Evolutionary conservation across 495 filamentous ascomycete genomes (phyloP).

Genomic region (Aspergillus ostianus): DNA sequence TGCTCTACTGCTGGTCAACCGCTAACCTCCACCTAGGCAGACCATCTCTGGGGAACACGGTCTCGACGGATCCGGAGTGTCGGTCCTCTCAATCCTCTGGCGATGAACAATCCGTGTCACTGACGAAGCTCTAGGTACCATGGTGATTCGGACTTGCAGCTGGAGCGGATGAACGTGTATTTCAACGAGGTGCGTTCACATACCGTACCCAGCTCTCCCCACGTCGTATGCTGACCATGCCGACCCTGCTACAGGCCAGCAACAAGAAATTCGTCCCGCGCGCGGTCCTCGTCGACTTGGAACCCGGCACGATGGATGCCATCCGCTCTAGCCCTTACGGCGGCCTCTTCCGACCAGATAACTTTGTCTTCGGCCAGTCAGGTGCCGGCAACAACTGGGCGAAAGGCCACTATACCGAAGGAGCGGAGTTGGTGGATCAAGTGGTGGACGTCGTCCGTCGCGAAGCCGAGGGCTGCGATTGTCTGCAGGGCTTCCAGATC

Average conservation of each 20-base stretch:
- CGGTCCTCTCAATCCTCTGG: conserved; percentile 38
- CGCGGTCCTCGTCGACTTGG: conserved; percentile 98
- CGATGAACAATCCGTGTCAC: no score
- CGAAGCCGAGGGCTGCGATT: conserved; percentile 98
- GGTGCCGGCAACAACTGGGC: conserved; percentile 99
- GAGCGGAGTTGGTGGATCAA: conserved; percentile 97
- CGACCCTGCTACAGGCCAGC: conserved; percentile 59
- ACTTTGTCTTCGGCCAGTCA: conserved; percentile 99
- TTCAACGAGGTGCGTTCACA: conserved; percentile 86
- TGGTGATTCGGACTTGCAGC: conserved; percentile 95
- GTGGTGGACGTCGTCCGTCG: conserved; percentile 98
- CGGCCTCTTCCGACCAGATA: conserved; percentile 99
- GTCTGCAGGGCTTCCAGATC: conserved; percentile 99
- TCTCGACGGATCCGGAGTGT: conserved; percentile 92
- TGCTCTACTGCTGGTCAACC: background rate
- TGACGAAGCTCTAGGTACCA: conserved; percentile 67
- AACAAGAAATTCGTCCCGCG: conserved; percentile 99
- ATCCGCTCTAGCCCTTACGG: conserved; percentile 98
- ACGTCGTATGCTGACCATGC: background rate
- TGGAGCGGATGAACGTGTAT: conserved; percentile 99
- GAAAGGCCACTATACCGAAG: conserved; percentile 99
- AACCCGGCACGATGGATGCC: conserved; percentile 97
- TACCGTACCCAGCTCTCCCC: background rate
- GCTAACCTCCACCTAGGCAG: conserved; percentile 57
- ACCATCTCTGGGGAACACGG: conserved; percentile 98